These are phyloP conservation scores for Phytophthora aleatoria DNA, from an alignment of 352 stramenopile species.

Conservation along the genomic window DNA sequence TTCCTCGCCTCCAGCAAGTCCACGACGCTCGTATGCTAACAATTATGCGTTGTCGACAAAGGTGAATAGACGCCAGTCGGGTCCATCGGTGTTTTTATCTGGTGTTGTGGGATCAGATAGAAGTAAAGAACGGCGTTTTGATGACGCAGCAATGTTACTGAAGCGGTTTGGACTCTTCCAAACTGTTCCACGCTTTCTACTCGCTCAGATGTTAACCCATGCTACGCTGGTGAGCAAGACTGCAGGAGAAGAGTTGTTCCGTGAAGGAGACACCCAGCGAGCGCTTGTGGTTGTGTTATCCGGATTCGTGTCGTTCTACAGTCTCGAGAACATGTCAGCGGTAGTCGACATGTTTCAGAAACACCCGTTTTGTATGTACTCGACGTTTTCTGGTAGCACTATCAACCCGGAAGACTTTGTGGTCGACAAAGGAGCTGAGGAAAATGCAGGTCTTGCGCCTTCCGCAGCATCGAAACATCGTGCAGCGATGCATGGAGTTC, in stretches of 20 bases:
- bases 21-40: constrained; percentile 8
- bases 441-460: background rate
- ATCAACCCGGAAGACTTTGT: constrained; percentile 40
- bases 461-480: constrained; percentile 32
- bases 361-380: constrained; percentile 60
- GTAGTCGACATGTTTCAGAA: constrained; percentile 67
- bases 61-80: constrained; percentile 28
- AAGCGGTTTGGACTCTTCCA: constrained; percentile 46
- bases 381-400: constrained; percentile 37
- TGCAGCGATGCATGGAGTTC: constrained; percentile 51
- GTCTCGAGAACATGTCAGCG: constrained; percentile 59
- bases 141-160: constrained; percentile 43
- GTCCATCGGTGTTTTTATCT: constrained; percentile 23
- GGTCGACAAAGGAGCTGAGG: constrained; percentile 5
- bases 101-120: constrained; percentile 1
- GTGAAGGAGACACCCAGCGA: constrained; percentile 42
- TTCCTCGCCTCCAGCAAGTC: constrained; percentile 11
- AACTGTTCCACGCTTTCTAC: constrained; percentile 44
- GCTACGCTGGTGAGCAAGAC: constrained; percentile 38
- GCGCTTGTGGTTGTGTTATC: constrained; percentile 52
- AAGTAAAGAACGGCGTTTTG: constrained; percentile 11
- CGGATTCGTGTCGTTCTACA: constrained; percentile 66
- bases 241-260: constrained; percentile 62
- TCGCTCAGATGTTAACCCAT: constrained; percentile 44
- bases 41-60: constrained; percentile 10